These are phyloP conservation scores for Knoxia roxburghii DNA, from an alignment of 257 asterid genomes.

Conservation along the genomic window DNA sequence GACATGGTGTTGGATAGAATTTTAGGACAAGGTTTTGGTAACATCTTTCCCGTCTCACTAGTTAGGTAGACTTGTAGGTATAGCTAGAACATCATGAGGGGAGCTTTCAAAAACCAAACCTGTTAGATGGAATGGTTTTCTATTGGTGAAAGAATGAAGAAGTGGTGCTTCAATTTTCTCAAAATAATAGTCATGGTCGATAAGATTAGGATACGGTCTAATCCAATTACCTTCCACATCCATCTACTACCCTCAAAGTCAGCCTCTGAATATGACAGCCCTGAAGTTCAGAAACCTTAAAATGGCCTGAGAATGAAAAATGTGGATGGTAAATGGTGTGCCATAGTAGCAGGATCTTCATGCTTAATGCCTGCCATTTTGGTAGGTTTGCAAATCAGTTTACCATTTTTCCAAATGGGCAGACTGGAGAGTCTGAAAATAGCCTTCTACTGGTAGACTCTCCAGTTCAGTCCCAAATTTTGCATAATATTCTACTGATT, in stretches of 20 bases:
- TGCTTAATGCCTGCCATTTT: not conserved
- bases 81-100: too few relatives aligned
- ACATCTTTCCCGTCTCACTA: not conserved
- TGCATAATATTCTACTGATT: not conserved
- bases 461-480: too few relatives aligned
- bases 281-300: not conserved
- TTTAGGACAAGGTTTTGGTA: not conserved
- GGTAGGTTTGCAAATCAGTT: not conserved
- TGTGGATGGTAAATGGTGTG: not conserved
- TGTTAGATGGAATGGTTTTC: too few relatives aligned
- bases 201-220: too few relatives aligned
- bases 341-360: not conserved
- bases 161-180: too few relatives aligned
- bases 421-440: not conserved
- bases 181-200: too few relatives aligned
- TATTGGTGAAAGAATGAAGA: too few relatives aligned
- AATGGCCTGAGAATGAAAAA: not conserved
- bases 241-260: too few relatives aligned
- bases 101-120: too few relatives aligned
- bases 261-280: too few relatives aligned
- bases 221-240: too few relatives aligned
- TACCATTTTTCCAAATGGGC: not conserved
- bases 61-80: not conserved
- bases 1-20: not conserved
- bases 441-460: not conserved